Percentiles rank a stretch among this genome's conserved stretches.
Evolutionary conservation across 352 stramenopile species (phyloP).

Genomic region (Globisporangium yorkense): DNA sequence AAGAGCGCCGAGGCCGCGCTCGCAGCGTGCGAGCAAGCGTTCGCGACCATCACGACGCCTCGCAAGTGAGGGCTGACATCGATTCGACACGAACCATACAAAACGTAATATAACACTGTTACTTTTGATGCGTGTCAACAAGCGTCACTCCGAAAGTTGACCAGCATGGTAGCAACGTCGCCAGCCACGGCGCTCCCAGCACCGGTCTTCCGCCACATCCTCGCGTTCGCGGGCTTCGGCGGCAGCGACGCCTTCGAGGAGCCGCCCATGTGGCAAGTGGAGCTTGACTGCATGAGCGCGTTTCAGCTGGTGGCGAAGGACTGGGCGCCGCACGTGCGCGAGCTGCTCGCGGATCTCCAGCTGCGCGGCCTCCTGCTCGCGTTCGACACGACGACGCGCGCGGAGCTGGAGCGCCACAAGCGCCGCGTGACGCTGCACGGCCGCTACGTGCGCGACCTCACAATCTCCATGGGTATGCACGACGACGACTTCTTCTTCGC

Average conservation of each 20-base stretch:
- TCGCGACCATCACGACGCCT: conserved; percentile 45
- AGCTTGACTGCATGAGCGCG: conserved; percentile 9
- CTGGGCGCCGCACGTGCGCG: conserved; percentile 25
- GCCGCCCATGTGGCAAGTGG: conserved; percentile 1
- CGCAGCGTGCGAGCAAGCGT: conserved; percentile 54
- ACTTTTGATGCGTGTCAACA: neutral
- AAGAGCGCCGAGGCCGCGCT: conserved; percentile 54
- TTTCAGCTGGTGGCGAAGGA: conserved; percentile 28
- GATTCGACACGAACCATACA: neutral
- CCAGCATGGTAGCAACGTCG: neutral
- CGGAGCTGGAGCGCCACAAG: conserved; percentile 13
- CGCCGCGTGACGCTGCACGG: conserved; percentile 20
- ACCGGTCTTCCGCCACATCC: conserved; percentile 24
- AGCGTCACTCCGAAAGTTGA: too few relatives aligned
- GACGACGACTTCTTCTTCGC: conserved; percentile 21
- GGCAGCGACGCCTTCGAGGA: conserved; percentile 16
- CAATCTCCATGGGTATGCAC: conserved; percentile 20
- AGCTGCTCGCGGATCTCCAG: conserved; percentile 19
- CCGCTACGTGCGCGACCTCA: conserved; percentile 18
- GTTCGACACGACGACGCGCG: conserved; percentile 20
- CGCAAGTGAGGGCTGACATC: conserved; percentile 24
- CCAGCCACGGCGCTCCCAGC: conserved; percentile 17
- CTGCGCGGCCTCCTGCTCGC: conserved; percentile 26
- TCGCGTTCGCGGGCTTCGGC: conserved; percentile 23
- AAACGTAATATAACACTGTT: neutral